Conservation (phyloP, 1,284 basidiomycete genomes). For the Mixia osmundae region DNA sequence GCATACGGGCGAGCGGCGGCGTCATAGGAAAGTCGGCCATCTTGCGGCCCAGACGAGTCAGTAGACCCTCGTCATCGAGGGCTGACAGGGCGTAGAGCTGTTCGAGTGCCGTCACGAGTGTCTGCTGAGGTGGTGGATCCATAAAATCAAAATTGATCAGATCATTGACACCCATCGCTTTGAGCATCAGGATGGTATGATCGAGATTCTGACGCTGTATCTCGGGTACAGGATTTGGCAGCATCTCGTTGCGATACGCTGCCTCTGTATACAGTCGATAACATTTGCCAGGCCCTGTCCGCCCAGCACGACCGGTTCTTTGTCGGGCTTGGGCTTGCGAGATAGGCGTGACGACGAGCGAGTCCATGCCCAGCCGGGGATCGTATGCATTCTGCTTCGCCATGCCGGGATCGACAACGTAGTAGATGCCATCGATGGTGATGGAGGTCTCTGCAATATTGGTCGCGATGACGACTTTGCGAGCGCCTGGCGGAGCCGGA, state of each 20-base stretch:
- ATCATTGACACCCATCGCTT: slow-evolving; percentile 98
- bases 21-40: slow-evolving; percentile 99
- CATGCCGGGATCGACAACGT: slow-evolving; percentile 83
- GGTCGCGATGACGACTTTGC: slow-evolving; percentile 94
- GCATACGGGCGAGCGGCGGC: slow-evolving; percentile 85
- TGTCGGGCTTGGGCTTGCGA: slow-evolving; percentile 95
- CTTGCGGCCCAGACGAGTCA: slow-evolving; percentile 83
- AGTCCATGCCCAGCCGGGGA: slow-evolving; percentile 92
- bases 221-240: slow-evolving; percentile 91
- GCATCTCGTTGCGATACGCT: slow-evolving; percentile 94
- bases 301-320: slow-evolving; percentile 79
- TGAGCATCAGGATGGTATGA: slow-evolving; percentile 78
- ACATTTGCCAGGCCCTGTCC: slow-evolving; percentile 94
- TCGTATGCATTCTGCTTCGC: slow-evolving; percentile 99
- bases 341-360: slow-evolving; percentile 90
- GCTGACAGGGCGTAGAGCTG: slow-evolving; percentile 85
- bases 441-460: slow-evolving; percentile 97
- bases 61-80: slow-evolving; percentile 80
- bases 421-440: slow-evolving; percentile 96
- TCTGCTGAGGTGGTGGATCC: slow-evolving; percentile 92
- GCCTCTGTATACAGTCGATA: slow-evolving; percentile 95
- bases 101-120: slow-evolving; percentile 75
- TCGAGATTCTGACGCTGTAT: slow-evolving; percentile 82
- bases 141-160: slow-evolving; percentile 96
- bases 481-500: slow-evolving; percentile 80